A percentile compares a stretch with the other conserved stretches of the same genome.
Evolutionary conservation across 208 protist genomes (phyloP).

Genomic region (Crithidia brevicula): DNA sequence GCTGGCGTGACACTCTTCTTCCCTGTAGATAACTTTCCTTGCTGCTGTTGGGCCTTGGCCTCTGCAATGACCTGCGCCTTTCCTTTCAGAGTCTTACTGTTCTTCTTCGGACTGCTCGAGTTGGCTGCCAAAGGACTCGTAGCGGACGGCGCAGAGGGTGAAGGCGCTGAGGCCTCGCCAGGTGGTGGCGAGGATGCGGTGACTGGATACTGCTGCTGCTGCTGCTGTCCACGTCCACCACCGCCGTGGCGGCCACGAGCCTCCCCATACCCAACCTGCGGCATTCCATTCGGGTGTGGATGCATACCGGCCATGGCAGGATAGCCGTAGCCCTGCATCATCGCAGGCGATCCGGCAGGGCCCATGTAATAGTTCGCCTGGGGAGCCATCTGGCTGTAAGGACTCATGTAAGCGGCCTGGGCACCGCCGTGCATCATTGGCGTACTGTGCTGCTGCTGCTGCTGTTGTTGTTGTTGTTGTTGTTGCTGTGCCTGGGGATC

Average conservation of each 20-base stretch:
- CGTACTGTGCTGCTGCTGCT: slow-evolving; percentile 11
- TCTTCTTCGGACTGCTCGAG: no score
- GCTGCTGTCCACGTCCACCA: background rate
- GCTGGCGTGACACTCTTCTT: no score
- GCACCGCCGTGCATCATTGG: background rate
- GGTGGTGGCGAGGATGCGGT: background rate
- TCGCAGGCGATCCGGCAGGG: background rate
- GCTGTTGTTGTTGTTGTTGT: slow-evolving; percentile 2
- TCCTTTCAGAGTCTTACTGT: no score
- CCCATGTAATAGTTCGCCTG: slow-evolving; percentile 18
- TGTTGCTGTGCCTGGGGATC: background rate
- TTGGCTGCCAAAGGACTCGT: background rate
- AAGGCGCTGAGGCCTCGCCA: background rate
- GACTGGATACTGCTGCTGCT: background rate
- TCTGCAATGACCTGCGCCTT: no score
- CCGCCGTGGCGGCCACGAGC: background rate
- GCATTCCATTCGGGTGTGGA: background rate
- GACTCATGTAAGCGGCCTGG: slow-evolving; percentile 5
- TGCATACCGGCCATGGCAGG: background rate
- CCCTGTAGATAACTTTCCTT: no score
- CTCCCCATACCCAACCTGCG: slow-evolving; percentile 1
- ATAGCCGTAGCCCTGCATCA: slow-evolving; percentile 12
- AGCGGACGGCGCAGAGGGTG: background rate
- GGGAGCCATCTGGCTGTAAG: slow-evolving; percentile 1
- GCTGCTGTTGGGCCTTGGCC: no score